Evolutionary conservation across 192 early-diverging fungal species (phyloP).

Genomic region (Coemansia sp.): DNA sequence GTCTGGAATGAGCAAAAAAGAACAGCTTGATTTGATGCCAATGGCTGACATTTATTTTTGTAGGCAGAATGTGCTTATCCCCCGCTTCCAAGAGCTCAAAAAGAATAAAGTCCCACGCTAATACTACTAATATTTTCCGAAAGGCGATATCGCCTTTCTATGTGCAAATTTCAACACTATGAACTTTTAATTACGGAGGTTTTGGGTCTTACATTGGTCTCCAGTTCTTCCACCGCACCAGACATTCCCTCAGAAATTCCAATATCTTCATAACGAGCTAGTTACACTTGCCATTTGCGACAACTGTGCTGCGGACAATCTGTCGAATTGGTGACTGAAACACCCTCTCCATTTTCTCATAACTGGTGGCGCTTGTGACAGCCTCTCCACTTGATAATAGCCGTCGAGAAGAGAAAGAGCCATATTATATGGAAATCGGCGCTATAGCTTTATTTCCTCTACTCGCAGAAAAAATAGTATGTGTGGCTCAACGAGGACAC

Average conservation of each 20-base stretch:
- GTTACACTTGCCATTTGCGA: too few species aligned
- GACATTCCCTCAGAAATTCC: too few species aligned
- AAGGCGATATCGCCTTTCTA: background rate
- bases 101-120: background rate
- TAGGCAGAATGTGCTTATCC: too few species aligned
- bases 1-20: background rate
- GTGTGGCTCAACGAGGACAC: background rate
- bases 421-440: too few species aligned
- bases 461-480: background rate
- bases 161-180: background rate
- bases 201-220: too few species aligned
- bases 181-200: background rate
- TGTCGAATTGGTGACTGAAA: background rate
- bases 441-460: background rate
- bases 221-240: too few species aligned
- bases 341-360: too few species aligned
- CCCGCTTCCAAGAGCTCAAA: background rate
- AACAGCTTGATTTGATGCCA: background rate
- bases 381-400: too few species aligned
- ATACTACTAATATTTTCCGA: background rate
- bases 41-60: background rate
- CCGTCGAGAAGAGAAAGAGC: too few species aligned
- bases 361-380: too few species aligned
- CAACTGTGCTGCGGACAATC: background rate
- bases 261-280: too few species aligned